Percentiles rank a stretch among this genome's conserved stretches.
phyloP scores from a whole-genome alignment of 2,329 filamentous ascomycete species.

The Hypoxylon sp. region DNA sequence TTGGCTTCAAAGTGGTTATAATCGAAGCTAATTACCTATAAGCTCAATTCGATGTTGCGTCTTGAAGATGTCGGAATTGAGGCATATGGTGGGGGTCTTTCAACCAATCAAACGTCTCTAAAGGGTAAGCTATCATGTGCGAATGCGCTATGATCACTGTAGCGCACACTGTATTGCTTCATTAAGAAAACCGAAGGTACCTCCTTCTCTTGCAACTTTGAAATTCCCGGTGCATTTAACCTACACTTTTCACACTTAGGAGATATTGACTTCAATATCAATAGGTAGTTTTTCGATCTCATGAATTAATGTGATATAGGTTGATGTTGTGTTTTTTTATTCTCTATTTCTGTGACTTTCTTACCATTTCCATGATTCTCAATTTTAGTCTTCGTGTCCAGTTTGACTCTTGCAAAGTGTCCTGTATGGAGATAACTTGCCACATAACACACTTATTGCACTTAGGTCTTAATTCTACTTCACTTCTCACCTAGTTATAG shows the following conservation, averaged over 20 bases:
- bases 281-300: not conserved
- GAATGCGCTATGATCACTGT: constrained; percentile 18
- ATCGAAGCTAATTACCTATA: constrained; percentile 31
- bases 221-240: constrained; percentile 5
- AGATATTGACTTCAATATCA: no score
- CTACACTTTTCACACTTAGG: not conserved
- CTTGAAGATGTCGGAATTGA: constrained; percentile 39
- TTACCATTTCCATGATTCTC: constrained; percentile 17
- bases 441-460: constrained; percentile 34
- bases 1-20: constrained; percentile 34
- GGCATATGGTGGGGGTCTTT: constrained; percentile 33
- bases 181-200: no score
- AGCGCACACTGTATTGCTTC: constrained; percentile 1
- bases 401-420: constrained; percentile 45
- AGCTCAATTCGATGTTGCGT: constrained; percentile 15
- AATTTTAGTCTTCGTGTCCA: constrained; percentile 38
- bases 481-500: no score
- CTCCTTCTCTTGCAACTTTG: not conserved
- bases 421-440: constrained; percentile 43
- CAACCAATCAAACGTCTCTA: constrained; percentile 39
- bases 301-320: not conserved
- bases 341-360: constrained; percentile 6
- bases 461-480: not conserved
- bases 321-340: constrained; percentile 1
- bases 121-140: constrained; percentile 28